Evolutionary conservation across 148 eudicot species (phyloP), one percentile per base, ranked within the genome.

Genomic region (Nepenthes mirabilis): DNA sequence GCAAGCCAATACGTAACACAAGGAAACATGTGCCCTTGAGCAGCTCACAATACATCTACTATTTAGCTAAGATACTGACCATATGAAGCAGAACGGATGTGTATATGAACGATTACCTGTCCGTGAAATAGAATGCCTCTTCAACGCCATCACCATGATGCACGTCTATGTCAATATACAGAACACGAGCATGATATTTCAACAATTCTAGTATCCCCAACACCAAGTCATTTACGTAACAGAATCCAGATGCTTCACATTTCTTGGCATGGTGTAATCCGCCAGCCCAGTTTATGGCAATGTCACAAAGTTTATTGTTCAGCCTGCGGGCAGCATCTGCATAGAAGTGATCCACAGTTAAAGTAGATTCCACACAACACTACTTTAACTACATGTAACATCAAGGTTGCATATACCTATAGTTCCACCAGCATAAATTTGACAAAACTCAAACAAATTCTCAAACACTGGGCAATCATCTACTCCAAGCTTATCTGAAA

Each of bases 121-220:
- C 96, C 36, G 99, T 88, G 71, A 86, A 86, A 76, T 86, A 93
- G 77, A 93, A 93, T 70, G 99, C 99, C 76, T 93, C 99, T 82
- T 93, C 99, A 61, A 93, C 99, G 70, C 99, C 99, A 80, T 93
- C 99, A 59, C 96, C 99, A 68, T 93, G 99, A 72, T 93, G 99
- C 43, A 93, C 99, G 67, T 93, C 99, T 66, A 93, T 93, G 75
- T 93, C 99, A 71, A 93, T 88, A 74, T 93, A 93, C 49, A 93
- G 81, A 57, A 93, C 99, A 63, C 99, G 90, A 1, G 99, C 82
- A 79, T 93, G 99, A 73, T 88, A 80, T 80, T 93, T 93, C 49
- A 93, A 70, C 77, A 93, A 96, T 85, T 93, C 99, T 79, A 93
- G 74, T 77, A 93, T 93, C 13, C 96, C 99, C 80, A 93, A 70